Conservation (phyloP, 2,329 filamentous ascomycete species). For the Corniculantispora saksenae region DNA sequence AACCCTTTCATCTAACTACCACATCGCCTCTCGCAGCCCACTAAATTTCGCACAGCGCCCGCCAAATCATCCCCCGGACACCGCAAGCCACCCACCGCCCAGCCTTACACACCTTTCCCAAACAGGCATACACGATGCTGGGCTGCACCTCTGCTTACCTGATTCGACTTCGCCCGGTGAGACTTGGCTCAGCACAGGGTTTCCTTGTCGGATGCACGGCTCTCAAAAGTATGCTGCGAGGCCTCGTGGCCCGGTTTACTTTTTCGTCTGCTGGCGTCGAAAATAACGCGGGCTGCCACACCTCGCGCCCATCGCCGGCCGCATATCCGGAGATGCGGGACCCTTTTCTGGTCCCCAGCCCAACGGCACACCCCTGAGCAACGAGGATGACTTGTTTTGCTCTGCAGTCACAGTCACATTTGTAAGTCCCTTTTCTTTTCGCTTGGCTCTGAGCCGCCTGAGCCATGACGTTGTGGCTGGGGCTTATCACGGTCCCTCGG, state of each 20-base stretch:
- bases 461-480: constrained; percentile 16
- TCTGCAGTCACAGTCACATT: neutral
- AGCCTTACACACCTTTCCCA: constrained; percentile 4
- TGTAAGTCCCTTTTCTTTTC: neutral
- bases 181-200: neutral
- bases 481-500: neutral
- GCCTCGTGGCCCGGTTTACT: neutral
- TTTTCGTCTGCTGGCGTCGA: neutral
- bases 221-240: neutral
- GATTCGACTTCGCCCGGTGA: neutral
- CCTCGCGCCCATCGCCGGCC: constrained; percentile 5
- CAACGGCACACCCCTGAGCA: neutral
- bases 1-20: neutral
- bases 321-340: constrained; percentile 12
- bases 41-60: neutral
- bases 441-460: neutral
- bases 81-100: neutral
- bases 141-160: constrained; percentile 10
- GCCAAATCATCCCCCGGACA: neutral
- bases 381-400: neutral
- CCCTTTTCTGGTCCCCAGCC: neutral
- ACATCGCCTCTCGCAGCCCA: neutral
- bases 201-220: neutral
- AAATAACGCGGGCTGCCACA: neutral
- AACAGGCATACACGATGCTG: neutral